Percentiles rank a stretch among this genome's conserved stretches.
phyloP scores from a whole-genome alignment of 257 asterid genomes.

The Ligustrum vulgare region DNA sequence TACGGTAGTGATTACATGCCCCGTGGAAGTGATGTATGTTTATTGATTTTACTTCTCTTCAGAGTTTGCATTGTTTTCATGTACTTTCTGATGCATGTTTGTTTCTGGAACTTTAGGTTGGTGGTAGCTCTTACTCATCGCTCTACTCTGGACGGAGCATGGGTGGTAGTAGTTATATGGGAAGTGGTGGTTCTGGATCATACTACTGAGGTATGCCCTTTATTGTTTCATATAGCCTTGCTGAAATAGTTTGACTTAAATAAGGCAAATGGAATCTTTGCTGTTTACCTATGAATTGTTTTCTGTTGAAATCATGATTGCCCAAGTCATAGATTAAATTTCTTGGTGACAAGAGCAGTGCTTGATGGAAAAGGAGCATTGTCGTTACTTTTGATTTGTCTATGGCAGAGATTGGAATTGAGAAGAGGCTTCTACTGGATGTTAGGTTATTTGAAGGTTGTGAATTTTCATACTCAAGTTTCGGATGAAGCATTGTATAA shows the following conservation, averaged over 20 bases:
- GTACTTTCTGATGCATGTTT: slow-evolving; percentile 9
- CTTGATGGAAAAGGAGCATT: slow-evolving; percentile 30
- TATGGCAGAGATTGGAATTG: slow-evolving; percentile 47
- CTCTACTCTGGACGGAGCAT: slow-evolving; percentile 69
- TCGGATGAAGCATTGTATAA: slow-evolving; percentile 35
- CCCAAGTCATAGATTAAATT: slow-evolving; percentile 28
- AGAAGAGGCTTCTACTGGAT: slow-evolving; percentile 48
- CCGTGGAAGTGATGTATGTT: slow-evolving; percentile 77
- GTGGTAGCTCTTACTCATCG: slow-evolving; percentile 87
- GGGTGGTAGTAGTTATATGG: slow-evolving; percentile 78
- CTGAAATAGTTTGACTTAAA: slow-evolving; percentile 12
- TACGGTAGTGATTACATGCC: slow-evolving; percentile 73
- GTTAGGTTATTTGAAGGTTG: slow-evolving; percentile 34
- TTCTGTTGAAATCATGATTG: slow-evolving; percentile 9
- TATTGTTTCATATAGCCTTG: slow-evolving; percentile 4
- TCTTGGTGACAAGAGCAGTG: slow-evolving; percentile 19
- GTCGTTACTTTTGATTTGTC: slow-evolving; percentile 37
- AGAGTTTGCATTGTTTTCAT: neutral
- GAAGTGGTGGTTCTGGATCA: slow-evolving; percentile 81
- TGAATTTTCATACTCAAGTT: slow-evolving; percentile 25
- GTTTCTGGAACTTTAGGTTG: slow-evolving; percentile 45
- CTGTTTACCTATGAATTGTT: slow-evolving; percentile 19
- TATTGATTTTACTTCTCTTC: slow-evolving; percentile 1
- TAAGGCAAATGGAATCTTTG: slow-evolving; percentile 11
- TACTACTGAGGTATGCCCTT: slow-evolving; percentile 68